Conservation (phyloP, 495 filamentous ascomycete species). For the Lasiosphaeria miniovina region DNA sequence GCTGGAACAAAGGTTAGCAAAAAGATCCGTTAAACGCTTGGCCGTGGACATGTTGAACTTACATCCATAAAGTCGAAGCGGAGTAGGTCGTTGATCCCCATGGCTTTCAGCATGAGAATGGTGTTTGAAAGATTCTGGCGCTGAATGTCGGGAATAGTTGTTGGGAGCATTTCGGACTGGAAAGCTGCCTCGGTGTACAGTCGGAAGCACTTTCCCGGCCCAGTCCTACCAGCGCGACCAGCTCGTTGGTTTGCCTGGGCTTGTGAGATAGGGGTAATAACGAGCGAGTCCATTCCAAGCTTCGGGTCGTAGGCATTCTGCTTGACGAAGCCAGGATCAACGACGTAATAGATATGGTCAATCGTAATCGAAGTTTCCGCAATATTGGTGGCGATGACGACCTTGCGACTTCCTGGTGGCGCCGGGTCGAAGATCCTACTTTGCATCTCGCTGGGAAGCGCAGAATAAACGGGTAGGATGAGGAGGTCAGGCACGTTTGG, state of each 20-base stretch:
- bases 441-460: slow-evolving; percentile 89
- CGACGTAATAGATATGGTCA: slow-evolving; percentile 94
- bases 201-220: slow-evolving; percentile 93
- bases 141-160: slow-evolving; percentile 94
- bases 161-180: slow-evolving; percentile 95
- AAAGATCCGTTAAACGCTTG: background rate
- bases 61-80: slow-evolving; percentile 99
- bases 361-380: slow-evolving; percentile 98
- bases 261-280: slow-evolving; percentile 93
- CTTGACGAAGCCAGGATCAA: slow-evolving; percentile 97
- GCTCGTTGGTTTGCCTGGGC: slow-evolving; percentile 94
- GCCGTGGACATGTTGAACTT: slow-evolving; percentile 3
- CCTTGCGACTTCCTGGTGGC: slow-evolving; percentile 83
- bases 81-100: slow-evolving; percentile 97
- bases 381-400: slow-evolving; percentile 98
- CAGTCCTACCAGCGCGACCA: slow-evolving; percentile 89
- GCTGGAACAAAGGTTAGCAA: slow-evolving; percentile 13
- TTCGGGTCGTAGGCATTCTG: slow-evolving; percentile 97
- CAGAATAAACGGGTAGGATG: slow-evolving; percentile 92
- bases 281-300: slow-evolving; percentile 93
- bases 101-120: slow-evolving; percentile 98
- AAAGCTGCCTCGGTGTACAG: slow-evolving; percentile 95
- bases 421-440: slow-evolving; percentile 92
- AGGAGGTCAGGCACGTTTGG: slow-evolving; percentile 87
- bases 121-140: slow-evolving; percentile 90